Evolutionary conservation across 1,284 basidiomycete genomes (phyloP), one percentile per base, ranked within the genome.

Genomic region (Apiotrichum laibachii): DNA sequence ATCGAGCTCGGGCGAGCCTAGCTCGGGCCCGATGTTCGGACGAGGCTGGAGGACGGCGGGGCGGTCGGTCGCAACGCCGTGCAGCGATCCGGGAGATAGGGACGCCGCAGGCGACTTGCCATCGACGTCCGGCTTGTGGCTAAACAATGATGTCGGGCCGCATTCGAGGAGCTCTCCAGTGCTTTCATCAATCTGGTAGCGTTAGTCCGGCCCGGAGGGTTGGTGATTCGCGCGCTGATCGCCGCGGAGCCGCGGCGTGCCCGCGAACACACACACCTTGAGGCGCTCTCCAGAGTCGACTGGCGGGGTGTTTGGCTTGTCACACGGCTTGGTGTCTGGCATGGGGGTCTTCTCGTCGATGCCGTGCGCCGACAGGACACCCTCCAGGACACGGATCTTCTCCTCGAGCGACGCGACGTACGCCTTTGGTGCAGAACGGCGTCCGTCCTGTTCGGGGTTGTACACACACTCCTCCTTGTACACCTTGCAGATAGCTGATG

Each of bases 381-480:
- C 47, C 49, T 65, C 63, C 5, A 65, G 61, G 5, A 60, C 54
- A 6, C 54, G 50, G 16, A 65, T 60, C 21, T 59, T 55, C 45
- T 60, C 52, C 49, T 65, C 61, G 4, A 65, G 61, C 18, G 60
- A 57, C 12, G 58, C 43, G 45, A 65, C 63, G 26, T 65, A 65
- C 1, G 57, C 61, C 35, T 65, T 65, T 10, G 63, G 60, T 7
- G 63, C 55, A 4, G 61, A 60, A 33, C 63, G 53, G 5, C 63
- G 56, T 15, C 63, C 63, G 46, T 65, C 63, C 56, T 56, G 58
- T 22, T 65, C 63, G 12, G 57, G 55, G 37, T 59, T 60, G 52
- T 65, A 65, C 21, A 60, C 58, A 56, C 63, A 65, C 22, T 62
- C 59, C 40, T 65, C 63, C 43, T 60, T 60, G 56, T 62, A 61